These are phyloP conservation scores for Gardenia jasminoides DNA, from an alignment of 257 asterid species.

Conservation along the genomic window DNA sequence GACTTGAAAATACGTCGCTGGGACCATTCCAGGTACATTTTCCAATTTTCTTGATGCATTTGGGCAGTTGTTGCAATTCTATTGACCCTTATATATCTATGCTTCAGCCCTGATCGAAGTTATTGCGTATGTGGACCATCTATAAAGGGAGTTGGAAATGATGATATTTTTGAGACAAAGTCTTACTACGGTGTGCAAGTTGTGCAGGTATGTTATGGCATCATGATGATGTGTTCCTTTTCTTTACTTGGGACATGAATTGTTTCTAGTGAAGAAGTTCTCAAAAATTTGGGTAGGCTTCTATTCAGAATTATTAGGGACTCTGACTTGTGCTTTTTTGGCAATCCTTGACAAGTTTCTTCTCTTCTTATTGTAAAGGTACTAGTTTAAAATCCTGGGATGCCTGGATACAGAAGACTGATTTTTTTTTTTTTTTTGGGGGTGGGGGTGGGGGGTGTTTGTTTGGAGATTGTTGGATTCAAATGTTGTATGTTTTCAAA, in stretches of 20 bases:
- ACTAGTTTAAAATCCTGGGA: neutral
- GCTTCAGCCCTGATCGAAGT: conserved; percentile 86
- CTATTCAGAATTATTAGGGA: neutral
- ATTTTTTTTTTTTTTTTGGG: too few relatives aligned
- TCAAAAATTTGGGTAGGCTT: neutral
- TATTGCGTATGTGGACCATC: conserved; percentile 95
- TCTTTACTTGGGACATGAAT: neutral
- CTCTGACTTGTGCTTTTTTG: neutral
- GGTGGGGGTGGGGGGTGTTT: too few relatives aligned
- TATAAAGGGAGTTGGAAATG: conserved; percentile 71
- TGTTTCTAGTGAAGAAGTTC: neutral
- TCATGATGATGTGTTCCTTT: neutral
- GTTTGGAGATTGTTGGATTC: neutral
- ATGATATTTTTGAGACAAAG: conserved; percentile 85
- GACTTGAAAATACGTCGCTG: conserved; percentile 96
- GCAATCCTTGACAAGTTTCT: neutral
- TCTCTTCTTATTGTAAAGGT: neutral
- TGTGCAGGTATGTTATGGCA: conserved; percentile 68
- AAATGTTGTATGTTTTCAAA: neutral
- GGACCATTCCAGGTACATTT: conserved; percentile 84
- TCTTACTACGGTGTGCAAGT: conserved; percentile 95
- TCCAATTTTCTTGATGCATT: neutral
- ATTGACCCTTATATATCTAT: conserved; percentile 21
- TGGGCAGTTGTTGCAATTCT: neutral
- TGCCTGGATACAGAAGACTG: neutral